phyloP scores from a whole-genome alignment of 2,329 filamentous ascomycete genomes.

The Colletotrichum tanaceti region DNA sequence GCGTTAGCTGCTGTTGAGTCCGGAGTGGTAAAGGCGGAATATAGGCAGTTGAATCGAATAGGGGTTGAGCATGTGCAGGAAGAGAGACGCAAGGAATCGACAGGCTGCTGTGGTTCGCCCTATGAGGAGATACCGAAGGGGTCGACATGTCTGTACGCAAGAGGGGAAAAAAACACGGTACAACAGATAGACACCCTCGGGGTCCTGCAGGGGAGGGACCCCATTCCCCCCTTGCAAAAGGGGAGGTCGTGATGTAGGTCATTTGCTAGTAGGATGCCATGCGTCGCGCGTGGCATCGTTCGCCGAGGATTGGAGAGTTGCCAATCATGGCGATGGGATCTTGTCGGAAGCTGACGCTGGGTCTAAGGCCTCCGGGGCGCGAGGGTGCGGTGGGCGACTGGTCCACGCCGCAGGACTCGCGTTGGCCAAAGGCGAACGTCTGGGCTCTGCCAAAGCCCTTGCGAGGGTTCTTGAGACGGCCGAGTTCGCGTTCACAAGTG shows the following conservation, averaged over 20 bases:
- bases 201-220: not conserved
- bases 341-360: slow-evolving; percentile 49
- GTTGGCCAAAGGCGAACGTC: slow-evolving; percentile 94
- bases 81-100: slow-evolving; percentile 36
- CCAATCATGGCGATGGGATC: slow-evolving; percentile 58
- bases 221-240: slow-evolving; percentile 29
- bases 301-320: slow-evolving; percentile 58
- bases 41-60: slow-evolving; percentile 39
- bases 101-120: slow-evolving; percentile 42
- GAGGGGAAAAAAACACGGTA: not conserved
- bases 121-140: slow-evolving; percentile 34
- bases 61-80: slow-evolving; percentile 39
- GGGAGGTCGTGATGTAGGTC: not conserved
- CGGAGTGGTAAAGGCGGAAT: slow-evolving; percentile 34
- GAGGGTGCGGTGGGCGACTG: slow-evolving; percentile 69
- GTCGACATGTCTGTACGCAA: slow-evolving; percentile 25
- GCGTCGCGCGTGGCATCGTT: slow-evolving; percentile 67
- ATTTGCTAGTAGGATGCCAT: slow-evolving; percentile 71
- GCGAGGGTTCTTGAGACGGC: slow-evolving; percentile 86
- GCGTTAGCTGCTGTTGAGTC: slow-evolving; percentile 36
- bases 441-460: slow-evolving; percentile 87
- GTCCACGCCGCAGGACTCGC: slow-evolving; percentile 61
- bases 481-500: slow-evolving; percentile 94
- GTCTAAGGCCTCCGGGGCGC: slow-evolving; percentile 51
- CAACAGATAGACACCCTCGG: slow-evolving; percentile 13